Conservation (phyloP, 345 rosid genomes). For the Rhodomyrtus tomentosa region DNA sequence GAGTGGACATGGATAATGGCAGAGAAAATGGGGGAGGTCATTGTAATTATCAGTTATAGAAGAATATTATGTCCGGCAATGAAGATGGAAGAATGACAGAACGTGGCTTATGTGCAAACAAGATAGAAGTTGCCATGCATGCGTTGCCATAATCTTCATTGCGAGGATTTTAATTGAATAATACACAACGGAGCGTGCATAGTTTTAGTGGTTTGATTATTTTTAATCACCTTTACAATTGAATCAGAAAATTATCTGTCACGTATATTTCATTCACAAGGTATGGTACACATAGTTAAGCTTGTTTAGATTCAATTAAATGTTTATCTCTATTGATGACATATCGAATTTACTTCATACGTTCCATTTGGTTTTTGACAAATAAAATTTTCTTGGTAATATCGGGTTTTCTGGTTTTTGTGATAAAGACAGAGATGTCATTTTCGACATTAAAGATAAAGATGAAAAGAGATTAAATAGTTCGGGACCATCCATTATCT, state of each 20-base stretch:
- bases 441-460: neutral
- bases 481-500: neutral
- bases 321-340: neutral
- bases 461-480: neutral
- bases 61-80: neutral
- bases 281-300: neutral
- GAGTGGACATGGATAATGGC: neutral
- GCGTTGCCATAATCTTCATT: neutral
- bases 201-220: neutral
- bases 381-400: neutral
- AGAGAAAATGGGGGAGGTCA: neutral
- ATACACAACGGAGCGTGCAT: neutral
- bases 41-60: neutral
- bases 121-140: neutral
- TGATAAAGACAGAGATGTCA: neutral
- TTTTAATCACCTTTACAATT: neutral
- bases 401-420: neutral
- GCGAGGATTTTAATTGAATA: neutral
- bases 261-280: neutral
- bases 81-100: neutral
- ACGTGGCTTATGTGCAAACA: neutral
- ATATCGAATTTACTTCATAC: neutral
- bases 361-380: neutral
- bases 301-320: neutral
- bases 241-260: neutral